A percentile compares a stretch with the other conserved stretches of the same genome.
Evolutionary conservation across 768 basidiomycete genomes (phyloP).

Genomic region (Strobilomyces confusus): DNA sequence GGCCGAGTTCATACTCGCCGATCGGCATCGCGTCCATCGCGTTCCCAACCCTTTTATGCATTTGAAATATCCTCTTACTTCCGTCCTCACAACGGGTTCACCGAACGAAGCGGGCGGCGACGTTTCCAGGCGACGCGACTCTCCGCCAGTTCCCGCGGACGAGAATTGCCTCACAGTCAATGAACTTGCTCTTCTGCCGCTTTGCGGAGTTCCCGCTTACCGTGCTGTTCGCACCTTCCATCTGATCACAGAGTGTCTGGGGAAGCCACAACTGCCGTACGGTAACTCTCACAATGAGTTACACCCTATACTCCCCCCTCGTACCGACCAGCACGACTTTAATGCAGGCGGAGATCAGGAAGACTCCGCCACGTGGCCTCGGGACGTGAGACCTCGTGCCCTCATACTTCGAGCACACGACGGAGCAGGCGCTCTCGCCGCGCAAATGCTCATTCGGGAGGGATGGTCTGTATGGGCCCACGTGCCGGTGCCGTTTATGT

Average conservation of each 20-base stretch:
- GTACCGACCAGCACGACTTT: constrained; percentile 23
- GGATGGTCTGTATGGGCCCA: constrained; percentile 80
- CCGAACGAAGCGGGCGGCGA: constrained; percentile 5
- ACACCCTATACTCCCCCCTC: constrained; percentile 26
- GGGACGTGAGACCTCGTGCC: constrained; percentile 33
- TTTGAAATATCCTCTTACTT: constrained; percentile 22
- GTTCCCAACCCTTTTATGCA: constrained; percentile 59
- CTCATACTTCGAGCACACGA: constrained; percentile 74
- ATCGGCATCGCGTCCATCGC: constrained; percentile 72
- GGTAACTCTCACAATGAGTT: constrained; percentile 26
- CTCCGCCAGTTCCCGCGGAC: constrained; percentile 6
- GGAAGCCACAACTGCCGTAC: constrained; percentile 21
- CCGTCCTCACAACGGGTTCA: constrained; percentile 10
- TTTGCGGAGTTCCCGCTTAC: constrained; percentile 77
- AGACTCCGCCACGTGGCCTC: constrained; percentile 2
- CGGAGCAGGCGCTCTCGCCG: constrained; percentile 70
- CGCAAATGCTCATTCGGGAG: constrained; percentile 66
- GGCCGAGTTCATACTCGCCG: constrained; percentile 83
- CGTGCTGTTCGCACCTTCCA: constrained; percentile 72
- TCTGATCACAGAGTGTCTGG: constrained; percentile 27
- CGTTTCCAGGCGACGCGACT: constrained; percentile 8
- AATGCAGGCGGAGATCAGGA: constrained; percentile 25
- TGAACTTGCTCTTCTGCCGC: constrained; percentile 76
- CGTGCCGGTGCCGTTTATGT: constrained; percentile 38
- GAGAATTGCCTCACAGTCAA: constrained; percentile 45